These are phyloP conservation scores for Colletotrichum limetticola DNA, from an alignment of 2,329 filamentous ascomycete species.

Conservation along the genomic window DNA sequence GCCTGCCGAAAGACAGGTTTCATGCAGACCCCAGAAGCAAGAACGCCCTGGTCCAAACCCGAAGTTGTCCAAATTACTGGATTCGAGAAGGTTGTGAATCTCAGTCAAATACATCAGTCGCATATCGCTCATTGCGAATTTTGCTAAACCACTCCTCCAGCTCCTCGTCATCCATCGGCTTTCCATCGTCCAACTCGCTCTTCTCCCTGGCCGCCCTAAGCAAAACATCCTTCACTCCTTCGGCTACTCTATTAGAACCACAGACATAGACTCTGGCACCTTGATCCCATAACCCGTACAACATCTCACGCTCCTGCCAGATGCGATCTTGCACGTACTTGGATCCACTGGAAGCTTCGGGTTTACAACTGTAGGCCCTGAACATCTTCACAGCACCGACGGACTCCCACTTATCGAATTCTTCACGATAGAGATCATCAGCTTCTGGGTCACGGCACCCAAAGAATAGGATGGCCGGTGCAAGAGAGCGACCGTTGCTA, in stretches of 20 bases:
- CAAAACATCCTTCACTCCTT: slow-evolving; percentile 49
- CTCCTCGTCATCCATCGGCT: slow-evolving; percentile 44
- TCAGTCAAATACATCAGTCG: slow-evolving; percentile 70
- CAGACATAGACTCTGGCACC: slow-evolving; percentile 70
- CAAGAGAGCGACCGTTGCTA: slow-evolving; percentile 49
- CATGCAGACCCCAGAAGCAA: neutral
- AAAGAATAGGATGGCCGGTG: slow-evolving; percentile 60
- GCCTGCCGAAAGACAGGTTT: neutral
- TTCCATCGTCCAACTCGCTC: slow-evolving; percentile 43
- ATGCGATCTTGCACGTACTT: slow-evolving; percentile 60
- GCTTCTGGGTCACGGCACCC: slow-evolving; percentile 54
- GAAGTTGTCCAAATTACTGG: neutral
- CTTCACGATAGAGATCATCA: slow-evolving; percentile 57
- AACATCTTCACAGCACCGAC: slow-evolving; percentile 64
- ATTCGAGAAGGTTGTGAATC: too few relatives aligned
- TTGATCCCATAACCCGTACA: slow-evolving; percentile 46
- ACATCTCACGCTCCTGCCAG: slow-evolving; percentile 44
- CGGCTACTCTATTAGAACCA: slow-evolving; percentile 59
- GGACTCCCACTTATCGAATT: slow-evolving; percentile 58
- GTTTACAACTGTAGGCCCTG: slow-evolving; percentile 61
- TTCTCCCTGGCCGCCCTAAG: slow-evolving; percentile 36
- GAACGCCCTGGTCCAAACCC: neutral
- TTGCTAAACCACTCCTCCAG: slow-evolving; percentile 59
- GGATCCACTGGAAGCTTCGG: slow-evolving; percentile 58
- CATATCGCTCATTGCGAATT: slow-evolving; percentile 65